A percentile compares a stretch with the other conserved stretches of the same genome.
Conservation (phyloP, 306 rosid genomes). For the Luffa acutangula region DNA sequence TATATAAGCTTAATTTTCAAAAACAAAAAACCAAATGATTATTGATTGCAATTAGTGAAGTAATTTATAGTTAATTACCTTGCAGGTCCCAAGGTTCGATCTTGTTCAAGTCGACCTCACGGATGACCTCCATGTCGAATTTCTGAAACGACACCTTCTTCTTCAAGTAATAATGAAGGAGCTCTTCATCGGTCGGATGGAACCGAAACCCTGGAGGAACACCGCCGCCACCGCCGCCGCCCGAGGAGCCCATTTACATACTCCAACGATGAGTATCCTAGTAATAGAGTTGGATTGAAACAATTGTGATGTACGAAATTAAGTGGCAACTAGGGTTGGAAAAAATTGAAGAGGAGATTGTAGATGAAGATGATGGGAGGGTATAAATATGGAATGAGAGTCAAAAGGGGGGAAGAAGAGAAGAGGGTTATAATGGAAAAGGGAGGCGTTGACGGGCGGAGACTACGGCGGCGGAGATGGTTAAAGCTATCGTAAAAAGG, state of each 20-base stretch:
- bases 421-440: constrained; percentile 12
- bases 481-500: constrained; percentile 37
- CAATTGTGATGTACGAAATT: background rate
- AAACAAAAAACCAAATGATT: too few relatives aligned
- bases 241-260: constrained; percentile 46
- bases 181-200: constrained; percentile 92
- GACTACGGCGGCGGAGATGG: constrained; percentile 89
- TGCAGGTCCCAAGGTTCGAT: constrained; percentile 98
- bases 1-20: too few relatives aligned
- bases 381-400: constrained; percentile 23
- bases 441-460: constrained; percentile 84
- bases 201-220: constrained; percentile 96
- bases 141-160: constrained; percentile 80
- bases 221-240: constrained; percentile 54
- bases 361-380: background rate
- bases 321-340: background rate
- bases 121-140: constrained; percentile 87
- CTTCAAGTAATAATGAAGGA: constrained; percentile 83
- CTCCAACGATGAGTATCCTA: background rate
- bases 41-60: background rate
- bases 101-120: constrained; percentile 97
- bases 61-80: constrained; percentile 24
- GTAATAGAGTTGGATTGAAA: background rate
- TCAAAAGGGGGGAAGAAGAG: constrained; percentile 31
- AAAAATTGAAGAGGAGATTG: background rate